Percentiles rank a stretch among this genome's conserved stretches.
phyloP scores from a whole-genome alignment of 176 grass and related monocot genomes.

The Hordeum marinum region DNA sequence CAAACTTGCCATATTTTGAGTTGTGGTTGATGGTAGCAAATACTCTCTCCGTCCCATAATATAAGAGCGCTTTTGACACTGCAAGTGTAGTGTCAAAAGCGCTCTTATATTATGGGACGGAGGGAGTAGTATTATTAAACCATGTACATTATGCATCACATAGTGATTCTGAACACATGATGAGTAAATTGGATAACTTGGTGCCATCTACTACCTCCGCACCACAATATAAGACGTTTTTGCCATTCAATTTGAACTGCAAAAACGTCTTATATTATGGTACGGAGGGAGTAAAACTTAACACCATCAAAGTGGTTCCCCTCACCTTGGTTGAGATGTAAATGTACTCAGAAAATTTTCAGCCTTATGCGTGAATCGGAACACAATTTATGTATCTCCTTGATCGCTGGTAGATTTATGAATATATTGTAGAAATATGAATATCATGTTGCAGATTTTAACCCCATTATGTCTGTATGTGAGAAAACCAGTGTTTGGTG shows the following conservation, averaged over 20 bases:
- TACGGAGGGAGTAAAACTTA: no score
- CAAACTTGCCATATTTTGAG: neutral
- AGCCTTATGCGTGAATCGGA: neutral
- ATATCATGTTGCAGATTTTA: neutral
- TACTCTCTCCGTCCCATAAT: no score
- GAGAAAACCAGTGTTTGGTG: neutral
- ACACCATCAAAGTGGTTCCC: neutral
- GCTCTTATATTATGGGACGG: no score
- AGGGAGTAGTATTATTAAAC: neutral
- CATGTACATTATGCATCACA: neutral
- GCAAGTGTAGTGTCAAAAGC: no score
- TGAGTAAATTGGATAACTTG: neutral
- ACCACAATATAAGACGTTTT: no score
- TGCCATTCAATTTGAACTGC: no score
- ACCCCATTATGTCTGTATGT: neutral
- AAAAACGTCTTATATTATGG: no score
- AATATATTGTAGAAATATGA: neutral
- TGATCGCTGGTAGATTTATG: neutral
- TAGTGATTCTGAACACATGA: neutral
- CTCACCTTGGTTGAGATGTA: no score
- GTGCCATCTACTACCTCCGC: neutral
- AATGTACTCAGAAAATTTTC: neutral
- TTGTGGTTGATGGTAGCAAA: neutral
- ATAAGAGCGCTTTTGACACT: no score
- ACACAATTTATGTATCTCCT: neutral